phyloP scores from a whole-genome alignment of 1,139 yeast species.

The Kazachstania sp. region DNA sequence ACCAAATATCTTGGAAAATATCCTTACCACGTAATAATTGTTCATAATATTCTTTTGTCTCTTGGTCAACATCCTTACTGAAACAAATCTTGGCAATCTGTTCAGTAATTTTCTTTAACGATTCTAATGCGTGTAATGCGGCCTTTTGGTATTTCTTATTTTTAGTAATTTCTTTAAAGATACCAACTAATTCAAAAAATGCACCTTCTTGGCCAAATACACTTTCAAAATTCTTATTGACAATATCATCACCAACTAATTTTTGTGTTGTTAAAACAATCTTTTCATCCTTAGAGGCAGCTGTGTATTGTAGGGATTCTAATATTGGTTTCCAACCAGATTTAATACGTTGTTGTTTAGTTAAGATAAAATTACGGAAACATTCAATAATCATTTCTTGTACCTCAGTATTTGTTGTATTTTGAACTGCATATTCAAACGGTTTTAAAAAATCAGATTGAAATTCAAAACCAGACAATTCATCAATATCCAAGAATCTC shows the following conservation, averaged over 20 bases:
- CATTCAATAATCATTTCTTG: constrained; percentile 90
- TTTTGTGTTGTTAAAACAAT: constrained; percentile 58
- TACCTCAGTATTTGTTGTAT: constrained; percentile 62
- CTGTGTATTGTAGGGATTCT: constrained; percentile 48
- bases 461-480: constrained; percentile 88
- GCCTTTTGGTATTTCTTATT: constrained; percentile 74
- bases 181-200: constrained; percentile 62
- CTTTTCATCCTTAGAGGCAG: constrained; percentile 37
- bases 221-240: constrained; percentile 51
- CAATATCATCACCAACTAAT: constrained; percentile 50
- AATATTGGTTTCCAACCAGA: constrained; percentile 96
- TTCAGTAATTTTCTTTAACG: constrained; percentile 56
- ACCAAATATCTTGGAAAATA: constrained; percentile 37
- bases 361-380: constrained; percentile 72
- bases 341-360: constrained; percentile 64
- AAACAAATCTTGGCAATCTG: constrained; percentile 43
- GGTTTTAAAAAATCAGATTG: constrained; percentile 92
- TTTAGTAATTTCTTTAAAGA: constrained; percentile 75
- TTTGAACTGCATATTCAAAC: constrained; percentile 67
- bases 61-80: constrained; percentile 40
- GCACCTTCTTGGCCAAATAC: constrained; percentile 64
- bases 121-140: constrained; percentile 71
- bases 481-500: constrained; percentile 89
- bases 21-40: constrained; percentile 32
- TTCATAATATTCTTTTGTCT: constrained; percentile 41